A percentile compares a stretch with the other conserved stretches of the same genome.
These are phyloP conservation scores for Coemansia sp. DNA, from an alignment of 192 early-diverging fungal genomes.

Conservation along the genomic window DNA sequence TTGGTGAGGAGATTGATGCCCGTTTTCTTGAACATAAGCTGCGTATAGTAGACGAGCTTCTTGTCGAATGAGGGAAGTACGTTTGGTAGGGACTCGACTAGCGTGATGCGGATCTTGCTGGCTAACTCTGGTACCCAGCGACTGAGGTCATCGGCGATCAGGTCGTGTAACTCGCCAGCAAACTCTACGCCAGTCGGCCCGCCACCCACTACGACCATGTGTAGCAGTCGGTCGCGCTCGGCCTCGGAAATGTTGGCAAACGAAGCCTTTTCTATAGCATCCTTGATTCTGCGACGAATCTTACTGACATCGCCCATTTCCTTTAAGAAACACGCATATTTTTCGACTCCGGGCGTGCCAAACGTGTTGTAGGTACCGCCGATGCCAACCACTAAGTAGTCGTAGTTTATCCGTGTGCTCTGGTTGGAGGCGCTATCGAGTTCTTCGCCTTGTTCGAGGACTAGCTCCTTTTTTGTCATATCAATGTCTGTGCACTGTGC, in stretches of 20 bases:
- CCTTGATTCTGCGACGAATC: conserved; percentile 76
- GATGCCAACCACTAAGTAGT: conserved; percentile 80
- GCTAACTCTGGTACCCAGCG: conserved; percentile 74
- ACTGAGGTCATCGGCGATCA: conserved; percentile 79
- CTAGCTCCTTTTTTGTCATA: conserved; percentile 72
- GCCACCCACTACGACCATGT: conserved; percentile 87
- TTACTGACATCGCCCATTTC: conserved; percentile 81
- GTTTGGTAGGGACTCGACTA: conserved; percentile 80
- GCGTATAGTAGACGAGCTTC: conserved; percentile 72
- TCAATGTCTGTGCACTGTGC: conserved; percentile 89
- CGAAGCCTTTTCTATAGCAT: conserved; percentile 78
- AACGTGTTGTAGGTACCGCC: conserved; percentile 86
- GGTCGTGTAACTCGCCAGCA: conserved; percentile 77
- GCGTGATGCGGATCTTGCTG: conserved; percentile 63
- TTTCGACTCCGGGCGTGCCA: conserved; percentile 79
- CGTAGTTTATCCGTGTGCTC: conserved; percentile 63
- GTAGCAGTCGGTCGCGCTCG: conserved; percentile 67
- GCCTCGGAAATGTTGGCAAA: conserved; percentile 66
- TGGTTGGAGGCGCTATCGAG: conserved; percentile 54
- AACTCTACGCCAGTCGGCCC: conserved; percentile 84
- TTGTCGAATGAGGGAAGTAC: conserved; percentile 79
- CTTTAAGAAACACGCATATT: conserved; percentile 85
- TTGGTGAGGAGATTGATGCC: conserved; percentile 76
- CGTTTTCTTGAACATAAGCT: conserved; percentile 70
- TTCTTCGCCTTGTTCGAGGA: conserved; percentile 67